Percentiles rank a stretch among this genome's conserved stretches.
Evolutionary conservation across 2,329 filamentous ascomycete genomes (phyloP).

Genomic region (Pseudopithomyces maydicus): DNA sequence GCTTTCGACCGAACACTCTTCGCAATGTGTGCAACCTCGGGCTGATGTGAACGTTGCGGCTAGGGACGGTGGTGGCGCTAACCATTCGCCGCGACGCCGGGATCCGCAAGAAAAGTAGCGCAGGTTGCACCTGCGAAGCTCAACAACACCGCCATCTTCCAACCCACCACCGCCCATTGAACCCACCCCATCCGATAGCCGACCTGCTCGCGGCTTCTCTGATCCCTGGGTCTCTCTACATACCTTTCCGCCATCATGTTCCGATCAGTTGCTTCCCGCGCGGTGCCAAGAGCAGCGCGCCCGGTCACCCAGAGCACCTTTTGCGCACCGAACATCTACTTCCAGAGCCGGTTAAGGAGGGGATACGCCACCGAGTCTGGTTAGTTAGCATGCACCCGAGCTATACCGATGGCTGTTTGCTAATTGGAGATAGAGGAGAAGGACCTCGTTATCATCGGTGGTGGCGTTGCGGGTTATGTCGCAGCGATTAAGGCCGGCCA

Average conservation of each 20-base stretch:
- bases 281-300: conserved; percentile 49
- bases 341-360: conserved; percentile 59
- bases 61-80: conserved; percentile 21
- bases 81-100: conserved; percentile 28
- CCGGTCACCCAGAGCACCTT: conserved; percentile 45
- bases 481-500: conserved; percentile 99
- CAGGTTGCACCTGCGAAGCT: conserved; percentile 24
- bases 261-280: conserved; percentile 57
- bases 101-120: conserved; percentile 28
- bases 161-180: conserved; percentile 46
- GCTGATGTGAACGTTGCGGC: background rate
- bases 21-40: background rate
- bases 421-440: conserved; percentile 74
- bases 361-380: conserved; percentile 61
- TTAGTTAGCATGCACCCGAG: conserved; percentile 37
- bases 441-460: conserved; percentile 96
- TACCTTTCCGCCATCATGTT: conserved; percentile 52
- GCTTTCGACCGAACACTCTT: too few species aligned
- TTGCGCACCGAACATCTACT: conserved; percentile 50
- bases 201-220: conserved; percentile 36
- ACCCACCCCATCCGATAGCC: conserved; percentile 33
- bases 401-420: conserved; percentile 25
- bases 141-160: conserved; percentile 40
- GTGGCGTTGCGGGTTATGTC: conserved; percentile 97
- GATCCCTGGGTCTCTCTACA: conserved; percentile 26